Evolutionary conservation across 148 eudicot species (phyloP), one percentile per base, ranked within the genome.

Genomic region (Nepenthes gracilis): DNA sequence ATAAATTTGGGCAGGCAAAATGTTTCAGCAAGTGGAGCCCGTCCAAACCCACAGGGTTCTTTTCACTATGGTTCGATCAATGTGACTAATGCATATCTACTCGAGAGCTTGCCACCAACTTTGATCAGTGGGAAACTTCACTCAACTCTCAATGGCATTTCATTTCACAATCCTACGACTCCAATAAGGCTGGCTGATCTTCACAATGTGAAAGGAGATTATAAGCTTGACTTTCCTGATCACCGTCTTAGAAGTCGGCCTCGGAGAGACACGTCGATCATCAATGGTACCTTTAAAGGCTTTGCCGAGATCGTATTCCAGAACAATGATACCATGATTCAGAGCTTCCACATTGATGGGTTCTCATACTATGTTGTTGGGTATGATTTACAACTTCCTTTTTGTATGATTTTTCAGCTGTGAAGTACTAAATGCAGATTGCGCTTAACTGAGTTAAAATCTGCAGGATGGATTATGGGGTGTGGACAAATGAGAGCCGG

Each of bases 21-120:
- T 56, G 85, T 59, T 33, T 55, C 89, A 54, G 97, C 99, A 33
- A 89, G 99, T 78, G 97, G 97, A 65, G 97, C 99, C 58, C 89
- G 99, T 33, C 95, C 95, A 9, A 93, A 93, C 63, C 95, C 99
- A n/a, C 99, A 93, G 74, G 99, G 99, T 60, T 93, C 99, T 23
- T 93, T 82, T 64, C 92, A 83, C 43, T 93, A 93, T 63, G 99
- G 99, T 47, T 55, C 33, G 14, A 84, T 93, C 55, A 83, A 86
- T 61, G 92, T 93, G 54, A 85, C 99, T 0, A 74, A 89, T 54
- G 62, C 64, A 12, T 89, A 89, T 52, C 14, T 82, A 7, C 47
- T 93, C 47, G 79, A 76, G 71, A 86, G 75, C 68, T 49, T 76
- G 67, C 97, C 99, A 47, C 97, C 90, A 3, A 52, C 72, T 58